These are phyloP conservation scores for Limnanthes douglasii DNA, from an alignment of 345 rosid species.

Conservation along the genomic window DNA sequence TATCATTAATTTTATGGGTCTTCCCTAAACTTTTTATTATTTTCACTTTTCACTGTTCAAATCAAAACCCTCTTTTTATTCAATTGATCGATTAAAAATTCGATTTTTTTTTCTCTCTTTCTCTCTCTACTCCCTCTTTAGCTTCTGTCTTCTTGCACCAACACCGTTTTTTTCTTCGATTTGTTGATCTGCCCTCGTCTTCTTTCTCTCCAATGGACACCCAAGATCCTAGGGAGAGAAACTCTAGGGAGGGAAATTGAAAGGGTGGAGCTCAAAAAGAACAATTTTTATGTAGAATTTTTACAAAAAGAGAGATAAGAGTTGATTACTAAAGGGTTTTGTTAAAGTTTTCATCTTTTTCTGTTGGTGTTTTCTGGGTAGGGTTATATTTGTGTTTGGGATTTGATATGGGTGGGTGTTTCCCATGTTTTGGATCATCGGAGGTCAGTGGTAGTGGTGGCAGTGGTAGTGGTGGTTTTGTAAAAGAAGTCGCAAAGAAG, in stretches of 20 bases:
- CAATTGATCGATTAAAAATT: not conserved
- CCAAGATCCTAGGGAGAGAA: slow-evolving; percentile 28
- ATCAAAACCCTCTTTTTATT: slow-evolving; percentile 1
- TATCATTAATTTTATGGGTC: slow-evolving; percentile 3
- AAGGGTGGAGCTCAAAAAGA: slow-evolving; percentile 15
- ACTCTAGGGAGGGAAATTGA: slow-evolving; percentile 12
- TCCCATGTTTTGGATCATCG: slow-evolving; percentile 96
- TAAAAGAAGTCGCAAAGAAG: slow-evolving; percentile 62
- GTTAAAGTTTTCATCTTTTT: slow-evolving; percentile 14
- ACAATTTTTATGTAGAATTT: too few species aligned
- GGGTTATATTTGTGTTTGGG: slow-evolving; percentile 18
- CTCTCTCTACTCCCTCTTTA: slow-evolving; percentile 30
- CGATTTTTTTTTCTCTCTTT: slow-evolving; percentile 1
- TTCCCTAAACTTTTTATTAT: slow-evolving; percentile 3
- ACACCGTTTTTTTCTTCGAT: slow-evolving; percentile 31
- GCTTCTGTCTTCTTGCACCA: slow-evolving; percentile 24
- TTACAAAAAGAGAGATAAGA: too few species aligned
- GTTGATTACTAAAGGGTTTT: slow-evolving; percentile 9
- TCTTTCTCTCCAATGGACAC: slow-evolving; percentile 34
- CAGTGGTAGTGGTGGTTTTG: slow-evolving; percentile 12
- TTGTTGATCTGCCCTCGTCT: slow-evolving; percentile 71
- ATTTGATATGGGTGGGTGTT: slow-evolving; percentile 92
- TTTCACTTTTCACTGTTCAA: slow-evolving; percentile 4
- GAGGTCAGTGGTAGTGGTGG: slow-evolving; percentile 31
- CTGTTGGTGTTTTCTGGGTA: slow-evolving; percentile 20